Evolutionary conservation across 192 early-diverging fungal species (phyloP), one percentile per base, ranked within the genome.

Genomic region (Haplosporangium gracile): DNA sequence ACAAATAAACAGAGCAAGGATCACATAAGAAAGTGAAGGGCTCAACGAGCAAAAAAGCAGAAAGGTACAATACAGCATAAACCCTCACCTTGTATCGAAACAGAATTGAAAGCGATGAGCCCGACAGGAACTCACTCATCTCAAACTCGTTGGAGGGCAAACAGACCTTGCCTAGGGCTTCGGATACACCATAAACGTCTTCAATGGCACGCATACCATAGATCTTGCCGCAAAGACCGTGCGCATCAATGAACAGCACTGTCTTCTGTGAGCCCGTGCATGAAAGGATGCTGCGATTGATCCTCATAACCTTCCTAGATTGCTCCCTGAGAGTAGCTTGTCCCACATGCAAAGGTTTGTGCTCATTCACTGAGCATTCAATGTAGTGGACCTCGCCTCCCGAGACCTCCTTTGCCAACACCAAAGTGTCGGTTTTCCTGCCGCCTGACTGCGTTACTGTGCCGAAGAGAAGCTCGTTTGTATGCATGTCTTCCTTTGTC

Each of bases 281-380:
- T 34, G 75, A 34, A 43, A 82, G 74, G 53, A 82, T 82, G 40
- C 80, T 82, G 43, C 80, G 40, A 40, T 82, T 82, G 53, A 82
- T 76, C 42, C 81, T 55, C 11, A 76, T 24, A 38, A 82, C 53
- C 51, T 82, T 82, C 26, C 43, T 82, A 5, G 81, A 76, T 42
- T 82, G 75, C 70, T 76, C 15, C 29, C 7, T 68, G 38, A 81
- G 80, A n/a, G 29, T 32, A 34, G 47, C 47, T 57, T 69, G 16
- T 36, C 63, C 65, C 11, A 57, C 80, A 22, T 71, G 69, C n/a
- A 57, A 34, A 32, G 74, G 80, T 13, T 76, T 81, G 73, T 76
- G 80, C 68, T 81, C 80, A 49, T 76, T 76, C 22, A 71, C 80
- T 5, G 74, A 63, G 42, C 72, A 81, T 70, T 71, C 74, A 11